Base-by-base conservation (phyloP, 1,284 basidiomycete genomes). In the Dichomitus squalens region DNA sequence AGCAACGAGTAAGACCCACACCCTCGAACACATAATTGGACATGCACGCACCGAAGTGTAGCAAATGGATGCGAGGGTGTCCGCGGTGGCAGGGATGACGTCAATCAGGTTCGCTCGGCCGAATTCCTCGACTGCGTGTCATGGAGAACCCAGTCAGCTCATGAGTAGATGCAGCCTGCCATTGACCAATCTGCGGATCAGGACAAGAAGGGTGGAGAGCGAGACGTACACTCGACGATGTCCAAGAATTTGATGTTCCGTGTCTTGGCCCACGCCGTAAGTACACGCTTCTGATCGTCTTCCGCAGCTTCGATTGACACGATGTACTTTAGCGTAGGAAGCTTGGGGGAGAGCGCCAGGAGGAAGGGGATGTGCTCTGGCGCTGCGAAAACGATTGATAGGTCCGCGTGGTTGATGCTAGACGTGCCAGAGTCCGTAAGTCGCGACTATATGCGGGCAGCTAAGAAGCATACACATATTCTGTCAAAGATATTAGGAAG, bases 381-480 rank as follows among this genome's bases (percentile, higher is more conserved):
- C 5, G 89, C 86, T 7, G 87, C 80, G 69, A 96, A 94, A 50
- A 95, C 76, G 57, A 95, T 78, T 4, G 90, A 81, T 20, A 93
- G 73, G 52, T 92, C 84, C 23, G 93, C 81, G 69, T 98, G 95
- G 70, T 93, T 90, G 71, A 94, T 89, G 56, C 93, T 95, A 68
- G 62, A 49, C n/a, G 41, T 14, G 12, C 41, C 2, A 29, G 25
- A 8, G 41, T 49, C 73, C 44, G 69, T 61, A 39, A 63, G 65
- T 61, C 53, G 5, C 16, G 68, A 18, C 4, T 25, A 12, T 20
- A 41, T 12, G 9, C 7, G 23, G 25, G 39, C 16, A 9, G 11
- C 5, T 1, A n/a, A 31, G n/a, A n/a, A 56, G 36, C 47, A 59
- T 79, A 92, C 90, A 92, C 90, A 68, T 86, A 90, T 76, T 89